Percentiles rank a stretch among this genome's conserved stretches.
These are phyloP conservation scores for Chrysoporthe deuterocubensis DNA, from an alignment of 2,329 filamentous ascomycete genomes.

Conservation along the genomic window DNA sequence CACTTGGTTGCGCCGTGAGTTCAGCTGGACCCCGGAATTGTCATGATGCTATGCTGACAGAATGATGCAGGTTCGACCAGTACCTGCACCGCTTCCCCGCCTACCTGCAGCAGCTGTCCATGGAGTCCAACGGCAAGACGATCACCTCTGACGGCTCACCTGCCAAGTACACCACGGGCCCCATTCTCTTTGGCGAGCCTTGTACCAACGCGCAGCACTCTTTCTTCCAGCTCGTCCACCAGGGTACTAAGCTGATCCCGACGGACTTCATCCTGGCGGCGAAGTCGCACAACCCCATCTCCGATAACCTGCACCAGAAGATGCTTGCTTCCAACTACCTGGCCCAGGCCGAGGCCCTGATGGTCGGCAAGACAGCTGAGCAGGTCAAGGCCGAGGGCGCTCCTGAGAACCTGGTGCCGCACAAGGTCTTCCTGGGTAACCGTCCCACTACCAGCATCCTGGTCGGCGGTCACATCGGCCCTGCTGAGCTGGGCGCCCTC, in stretches of 20 bases:
- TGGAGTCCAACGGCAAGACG: conserved; percentile 99
- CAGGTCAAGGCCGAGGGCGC: conserved; percentile 78
- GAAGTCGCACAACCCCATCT: conserved; percentile 94
- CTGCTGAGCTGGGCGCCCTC: conserved; percentile 87
- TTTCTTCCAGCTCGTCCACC: conserved; percentile 99
- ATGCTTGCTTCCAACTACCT: conserved; percentile 94
- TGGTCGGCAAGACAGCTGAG: conserved; percentile 87
- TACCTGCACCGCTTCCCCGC: conserved; percentile 99
- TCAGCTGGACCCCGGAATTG: conserved; percentile 1
- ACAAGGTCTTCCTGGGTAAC: conserved; percentile 99
- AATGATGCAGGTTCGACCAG: conserved; percentile 79
- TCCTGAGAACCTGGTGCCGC: conserved; percentile 78
- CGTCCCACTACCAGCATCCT: conserved; percentile 94
- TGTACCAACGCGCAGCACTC: conserved; percentile 99
- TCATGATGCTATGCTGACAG: conserved; percentile 23
- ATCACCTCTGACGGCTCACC: conserved; percentile 87
- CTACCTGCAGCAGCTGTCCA: conserved; percentile 97
- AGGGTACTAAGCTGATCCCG: conserved; percentile 98
- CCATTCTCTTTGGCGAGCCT: conserved; percentile 96
- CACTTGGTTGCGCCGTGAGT: conserved; percentile 93
- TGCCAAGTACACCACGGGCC: conserved; percentile 94
- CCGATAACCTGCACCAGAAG: conserved; percentile 92
- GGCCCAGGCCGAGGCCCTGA: conserved; percentile 84
- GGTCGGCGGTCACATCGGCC: conserved; percentile 87
- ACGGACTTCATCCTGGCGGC: conserved; percentile 97